phyloP scores from a whole-genome alignment of 192 early-diverging fungal species.

The Bifiguratus adelaidae region DNA sequence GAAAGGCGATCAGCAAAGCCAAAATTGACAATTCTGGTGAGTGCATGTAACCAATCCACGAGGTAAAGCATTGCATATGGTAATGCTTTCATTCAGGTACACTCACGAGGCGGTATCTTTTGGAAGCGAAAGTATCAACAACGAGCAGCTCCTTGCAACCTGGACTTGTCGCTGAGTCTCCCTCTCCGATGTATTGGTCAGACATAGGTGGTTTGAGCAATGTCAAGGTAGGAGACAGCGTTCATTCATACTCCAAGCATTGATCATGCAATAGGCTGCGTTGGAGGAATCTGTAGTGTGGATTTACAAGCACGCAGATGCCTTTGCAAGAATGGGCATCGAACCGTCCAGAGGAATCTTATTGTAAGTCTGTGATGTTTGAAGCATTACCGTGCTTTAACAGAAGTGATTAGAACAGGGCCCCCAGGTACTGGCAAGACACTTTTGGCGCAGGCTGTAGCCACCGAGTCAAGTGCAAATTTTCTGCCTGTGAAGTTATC shows the following conservation, averaged over 20 bases:
- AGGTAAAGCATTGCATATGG: slow-evolving; percentile 10
- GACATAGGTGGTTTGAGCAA: slow-evolving; percentile 73
- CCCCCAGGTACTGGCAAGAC: slow-evolving; percentile 95
- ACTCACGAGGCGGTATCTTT: slow-evolving; percentile 33
- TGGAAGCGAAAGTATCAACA: slow-evolving; percentile 12
- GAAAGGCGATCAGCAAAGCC: slow-evolving; percentile 7
- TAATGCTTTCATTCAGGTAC: slow-evolving; percentile 11
- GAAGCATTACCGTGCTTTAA: not conserved
- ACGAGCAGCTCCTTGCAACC: slow-evolving; percentile 19
- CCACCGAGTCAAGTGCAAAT: slow-evolving; percentile 65
- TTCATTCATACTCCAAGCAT: not conserved
- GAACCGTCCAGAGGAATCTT: slow-evolving; percentile 70
- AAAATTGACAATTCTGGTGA: slow-evolving; percentile 3
- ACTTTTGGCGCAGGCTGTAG: slow-evolving; percentile 74
- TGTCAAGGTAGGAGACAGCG: slow-evolving; percentile 45
- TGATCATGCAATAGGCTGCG: slow-evolving; percentile 23
- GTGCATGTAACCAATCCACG: slow-evolving; percentile 1
- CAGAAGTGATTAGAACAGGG: slow-evolving; percentile 18
- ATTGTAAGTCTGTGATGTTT: slow-evolving; percentile 33
- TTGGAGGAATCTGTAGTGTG: slow-evolving; percentile 73
- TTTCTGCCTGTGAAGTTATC: slow-evolving; percentile 76
- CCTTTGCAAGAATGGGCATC: slow-evolving; percentile 59
- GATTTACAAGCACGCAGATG: slow-evolving; percentile 54
- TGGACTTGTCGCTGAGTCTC: slow-evolving; percentile 29
- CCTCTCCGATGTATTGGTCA: slow-evolving; percentile 46